Base-by-base conservation (phyloP, 192 early-diverging fungal genomes). In the Funneliformis mosseae region DNA sequence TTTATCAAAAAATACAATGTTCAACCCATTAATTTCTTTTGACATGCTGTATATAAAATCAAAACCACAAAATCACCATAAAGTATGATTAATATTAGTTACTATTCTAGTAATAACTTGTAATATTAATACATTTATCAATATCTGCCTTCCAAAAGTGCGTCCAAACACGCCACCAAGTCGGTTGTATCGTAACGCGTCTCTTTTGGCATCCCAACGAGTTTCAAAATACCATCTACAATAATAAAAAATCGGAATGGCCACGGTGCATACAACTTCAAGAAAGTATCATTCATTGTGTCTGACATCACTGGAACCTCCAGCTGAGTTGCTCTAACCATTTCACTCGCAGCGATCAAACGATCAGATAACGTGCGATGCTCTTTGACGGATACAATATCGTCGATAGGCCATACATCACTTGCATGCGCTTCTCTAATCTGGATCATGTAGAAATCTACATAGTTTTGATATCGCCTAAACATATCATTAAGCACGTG, bases 401-500 rank as follows among this genome's bases (percentile, higher is more conserved):
- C 55, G 27, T 46, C 72, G 55, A 74, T 74, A 59, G 72, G 43
- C 72, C 72, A 74, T 12, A 74, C 72, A 74, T 74, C 72, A 38
- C 46, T 55, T 10, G 72, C 72, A 55, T 74, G 72, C 55, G 72
- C 72, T 74, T 74, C 72, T 14, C 72, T 46, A 50, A 74, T 74
- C 55, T 74, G 72, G 55, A 74, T 74, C 72, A 74, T 74, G 11
- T 74, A 74, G 14, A 74, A 74, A 55, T 74, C 72, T 27, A 23
- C 28, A 33, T 74, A 8, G 12, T 6, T 21, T 14, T 25, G 5
- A 74, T 74, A 74, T 55, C 8, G n/a, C 23, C 18, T 27, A 59
- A 55, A 74, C 8, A 74, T 74, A 33, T 74, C 72, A 74, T 74
- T 74, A 38, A 74, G 72, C 8, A 74, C 72, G 55, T 74, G 46